Evolutionary conservation across 2,329 filamentous ascomycete species (phyloP).

Genomic region (Blumeriella jaapii): DNA sequence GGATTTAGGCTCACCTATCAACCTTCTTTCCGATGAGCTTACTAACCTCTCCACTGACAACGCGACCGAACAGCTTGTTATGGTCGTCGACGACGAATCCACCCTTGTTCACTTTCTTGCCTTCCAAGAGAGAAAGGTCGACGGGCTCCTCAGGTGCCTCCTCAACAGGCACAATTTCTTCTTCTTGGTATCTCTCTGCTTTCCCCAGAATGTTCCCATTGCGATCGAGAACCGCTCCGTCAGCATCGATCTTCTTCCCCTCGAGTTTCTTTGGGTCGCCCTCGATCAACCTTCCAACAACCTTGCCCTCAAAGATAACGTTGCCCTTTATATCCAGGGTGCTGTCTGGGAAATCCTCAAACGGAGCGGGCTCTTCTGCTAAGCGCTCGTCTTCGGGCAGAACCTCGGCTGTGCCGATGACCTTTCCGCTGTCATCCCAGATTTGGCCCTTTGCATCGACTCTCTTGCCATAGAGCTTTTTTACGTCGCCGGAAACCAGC

Average conservation of each 20-base stretch:
- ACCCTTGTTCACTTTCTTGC: conserved; percentile 45
- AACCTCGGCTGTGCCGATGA: conserved; percentile 55
- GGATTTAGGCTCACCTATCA: too few relatives aligned
- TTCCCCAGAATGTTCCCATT: conserved; percentile 45
- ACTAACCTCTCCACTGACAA: conserved; percentile 52
- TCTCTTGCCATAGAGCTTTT: conserved; percentile 52
- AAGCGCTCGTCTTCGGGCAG: conserved; percentile 44
- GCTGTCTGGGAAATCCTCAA: conserved; percentile 46
- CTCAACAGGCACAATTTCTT: conserved; percentile 22
- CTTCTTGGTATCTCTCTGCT: conserved; percentile 26
- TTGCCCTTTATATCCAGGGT: conserved; percentile 41
- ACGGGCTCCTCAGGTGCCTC: conserved; percentile 10
- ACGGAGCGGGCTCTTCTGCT: conserved; percentile 36
- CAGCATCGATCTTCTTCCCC: conserved; percentile 63
- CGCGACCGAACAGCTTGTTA: conserved; percentile 45
- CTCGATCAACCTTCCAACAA: conserved; percentile 47
- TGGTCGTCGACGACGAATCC: conserved; percentile 45
- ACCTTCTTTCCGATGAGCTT: conserved; percentile 51
- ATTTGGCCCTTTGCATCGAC: conserved; percentile 57
- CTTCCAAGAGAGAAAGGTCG: conserved; percentile 40
- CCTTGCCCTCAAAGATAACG: conserved; percentile 39
- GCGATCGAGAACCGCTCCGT: conserved; percentile 72
- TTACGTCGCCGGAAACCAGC: conserved; percentile 51
- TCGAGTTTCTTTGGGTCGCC: conserved; percentile 53
- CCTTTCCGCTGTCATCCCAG: conserved; percentile 58